Conservation (phyloP, 2,329 filamentous ascomycete species). For the Trichoderma atrobrunneum region DNA sequence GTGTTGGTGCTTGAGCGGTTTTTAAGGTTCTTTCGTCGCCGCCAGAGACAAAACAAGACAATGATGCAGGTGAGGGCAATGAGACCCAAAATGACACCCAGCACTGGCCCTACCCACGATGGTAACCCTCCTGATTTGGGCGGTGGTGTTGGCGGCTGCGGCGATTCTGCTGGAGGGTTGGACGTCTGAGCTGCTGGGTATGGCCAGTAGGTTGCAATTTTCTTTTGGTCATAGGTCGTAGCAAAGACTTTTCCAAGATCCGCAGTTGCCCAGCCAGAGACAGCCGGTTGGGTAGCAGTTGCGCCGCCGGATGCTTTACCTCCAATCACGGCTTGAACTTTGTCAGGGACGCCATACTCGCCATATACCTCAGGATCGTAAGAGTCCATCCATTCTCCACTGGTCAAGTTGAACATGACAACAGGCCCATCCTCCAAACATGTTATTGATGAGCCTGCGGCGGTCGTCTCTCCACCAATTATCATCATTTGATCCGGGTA, state of each 20-base stretch:
- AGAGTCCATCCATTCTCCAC: conserved; percentile 63
- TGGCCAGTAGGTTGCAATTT: conserved; percentile 59
- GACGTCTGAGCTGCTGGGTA: conserved; percentile 42
- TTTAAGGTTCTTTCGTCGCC: conserved; percentile 44
- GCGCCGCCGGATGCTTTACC: conserved; percentile 65
- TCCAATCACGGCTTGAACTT: conserved; percentile 64
- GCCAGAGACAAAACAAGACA: conserved; percentile 52
- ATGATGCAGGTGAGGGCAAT: conserved; percentile 52
- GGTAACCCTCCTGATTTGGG: conserved; percentile 41
- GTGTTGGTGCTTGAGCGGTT: conserved; percentile 37
- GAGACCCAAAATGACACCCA: conserved; percentile 60
- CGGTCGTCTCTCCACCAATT: conserved; percentile 62
- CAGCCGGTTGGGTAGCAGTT: conserved; percentile 62
- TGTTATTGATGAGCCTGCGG: conserved; percentile 23
- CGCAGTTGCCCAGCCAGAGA: conserved; percentile 52
- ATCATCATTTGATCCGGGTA: conserved; percentile 81
- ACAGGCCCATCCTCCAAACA: conserved; percentile 56
- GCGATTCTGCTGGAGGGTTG: conserved; percentile 21
- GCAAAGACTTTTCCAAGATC: conserved; percentile 53
- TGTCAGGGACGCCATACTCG: conserved; percentile 67
- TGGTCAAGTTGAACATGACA: conserved; percentile 70
- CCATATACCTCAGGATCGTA: conserved; percentile 65
- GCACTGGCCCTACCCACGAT: conserved; percentile 57
- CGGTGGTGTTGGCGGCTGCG: conserved; percentile 22
- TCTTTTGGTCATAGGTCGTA: conserved; percentile 52